Conservation (phyloP, 768 basidiomycete species). For the Tulasnella sp. region DNA sequence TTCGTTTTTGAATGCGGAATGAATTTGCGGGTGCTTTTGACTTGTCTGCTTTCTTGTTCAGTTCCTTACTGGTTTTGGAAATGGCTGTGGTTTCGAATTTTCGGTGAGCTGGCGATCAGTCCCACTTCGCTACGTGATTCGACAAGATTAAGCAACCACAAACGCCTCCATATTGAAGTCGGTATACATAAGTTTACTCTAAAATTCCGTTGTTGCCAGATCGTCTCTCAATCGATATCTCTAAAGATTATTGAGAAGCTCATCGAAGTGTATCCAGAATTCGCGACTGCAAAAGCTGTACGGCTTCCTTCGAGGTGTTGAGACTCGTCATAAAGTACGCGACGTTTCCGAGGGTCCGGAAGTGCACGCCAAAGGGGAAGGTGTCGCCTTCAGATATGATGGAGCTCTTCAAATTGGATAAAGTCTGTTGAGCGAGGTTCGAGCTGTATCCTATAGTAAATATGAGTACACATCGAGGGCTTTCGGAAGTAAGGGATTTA, state of each 20-base stretch:
- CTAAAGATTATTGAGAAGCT: background rate
- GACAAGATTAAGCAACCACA: too few relatives aligned
- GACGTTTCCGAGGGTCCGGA: conserved; percentile 78
- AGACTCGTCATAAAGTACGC: conserved; percentile 90
- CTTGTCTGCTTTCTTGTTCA: too few relatives aligned
- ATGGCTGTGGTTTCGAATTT: too few relatives aligned
- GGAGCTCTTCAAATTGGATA: conserved; percentile 39
- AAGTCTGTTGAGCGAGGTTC: conserved; percentile 49
- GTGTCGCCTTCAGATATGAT: conserved; percentile 36
- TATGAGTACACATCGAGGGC: conserved; percentile 11
- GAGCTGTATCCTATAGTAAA: conserved; percentile 36
- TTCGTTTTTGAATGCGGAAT: background rate
- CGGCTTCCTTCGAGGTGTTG: conserved; percentile 38
- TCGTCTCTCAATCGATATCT: too few relatives aligned
- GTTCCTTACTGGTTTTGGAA: too few relatives aligned
- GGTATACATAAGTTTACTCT: too few relatives aligned
- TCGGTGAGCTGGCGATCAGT: too few relatives aligned
- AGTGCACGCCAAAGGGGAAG: conserved; percentile 61
- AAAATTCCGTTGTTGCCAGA: too few relatives aligned
- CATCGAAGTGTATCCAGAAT: background rate
- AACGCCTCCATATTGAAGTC: too few relatives aligned
- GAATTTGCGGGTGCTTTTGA: background rate
- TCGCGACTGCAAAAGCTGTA: conserved; percentile 17
- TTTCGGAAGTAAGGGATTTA: conserved; percentile 24
- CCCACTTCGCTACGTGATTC: too few relatives aligned